These are phyloP conservation scores for Luffa aegyptiaca DNA, from an alignment of 306 rosid species.

Conservation along the genomic window DNA sequence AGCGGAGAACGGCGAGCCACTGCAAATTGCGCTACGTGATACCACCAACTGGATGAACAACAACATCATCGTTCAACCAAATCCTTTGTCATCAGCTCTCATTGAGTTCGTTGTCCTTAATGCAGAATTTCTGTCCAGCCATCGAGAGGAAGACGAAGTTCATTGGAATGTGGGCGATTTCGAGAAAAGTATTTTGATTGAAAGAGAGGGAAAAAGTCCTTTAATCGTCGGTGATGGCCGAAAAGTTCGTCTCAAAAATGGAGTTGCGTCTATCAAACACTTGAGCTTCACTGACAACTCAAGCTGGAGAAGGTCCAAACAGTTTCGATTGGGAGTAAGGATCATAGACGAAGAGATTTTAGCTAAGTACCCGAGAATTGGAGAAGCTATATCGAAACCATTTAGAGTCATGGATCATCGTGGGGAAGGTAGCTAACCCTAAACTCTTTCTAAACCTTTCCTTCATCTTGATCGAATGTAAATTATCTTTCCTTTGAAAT, in stretches of 20 bases:
- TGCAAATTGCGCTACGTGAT: too few relatives aligned
- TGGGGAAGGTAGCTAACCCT: not conserved
- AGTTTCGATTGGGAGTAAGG: not conserved
- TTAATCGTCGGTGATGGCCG: not conserved
- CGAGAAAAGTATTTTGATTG: not conserved
- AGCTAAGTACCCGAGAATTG: not conserved
- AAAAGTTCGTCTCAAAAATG: not conserved
- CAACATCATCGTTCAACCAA: too few relatives aligned
- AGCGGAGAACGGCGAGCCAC: too few relatives aligned
- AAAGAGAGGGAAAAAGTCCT: not conserved
- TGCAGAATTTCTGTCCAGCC: too few relatives aligned
- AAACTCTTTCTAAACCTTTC: too few relatives aligned
- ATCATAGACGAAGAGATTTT: not conserved
- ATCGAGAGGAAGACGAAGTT: too few relatives aligned
- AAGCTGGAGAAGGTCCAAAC: not conserved
- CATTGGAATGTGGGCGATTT: too few relatives aligned
- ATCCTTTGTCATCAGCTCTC: too few relatives aligned
- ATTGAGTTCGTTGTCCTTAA: too few relatives aligned
- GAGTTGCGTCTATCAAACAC: not conserved
- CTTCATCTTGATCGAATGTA: too few relatives aligned
- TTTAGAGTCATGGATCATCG: not conserved
- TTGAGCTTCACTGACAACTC: not conserved
- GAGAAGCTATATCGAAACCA: not conserved
- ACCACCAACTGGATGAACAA: too few relatives aligned
- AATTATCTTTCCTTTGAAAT: not conserved